Base-by-base conservation (phyloP, 2,329 filamentous ascomycete genomes). In the Aspergillus japonicus region DNA sequence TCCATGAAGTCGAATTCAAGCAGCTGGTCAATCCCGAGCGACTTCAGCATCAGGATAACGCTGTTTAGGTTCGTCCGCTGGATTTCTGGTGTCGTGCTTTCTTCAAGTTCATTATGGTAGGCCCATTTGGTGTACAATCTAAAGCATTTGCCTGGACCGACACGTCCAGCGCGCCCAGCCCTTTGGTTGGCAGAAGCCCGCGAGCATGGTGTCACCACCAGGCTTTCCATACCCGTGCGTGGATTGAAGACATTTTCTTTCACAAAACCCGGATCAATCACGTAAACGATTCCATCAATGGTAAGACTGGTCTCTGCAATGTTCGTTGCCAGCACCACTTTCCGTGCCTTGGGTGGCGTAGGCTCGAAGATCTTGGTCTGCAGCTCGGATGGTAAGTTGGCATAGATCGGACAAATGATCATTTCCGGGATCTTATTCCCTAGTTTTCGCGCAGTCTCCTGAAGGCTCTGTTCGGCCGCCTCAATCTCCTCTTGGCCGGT, bases 401-500 rank as follows among this genome's bases (percentile, higher is more conserved):
- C 91, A 72, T 99, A 99, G 58, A 99, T 96, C 3, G 95, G 95
- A 71, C 90, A 92, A 5, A 97, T 89, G 23, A 98, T 87, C 54
- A 99, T 83, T 72, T 97, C 93, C 21, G 89, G 90, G 29, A 95
- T 87, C 44, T 92, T 89, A 59, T 84, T 89, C 0, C 94, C 94
- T 0, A 99, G 82, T 68, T 97, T 98, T 58, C 89, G 85, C 3
- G 90, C 88, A 1, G 93, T 97, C 66, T 97, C 92, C 50, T 89
- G 85, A 19, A 99, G 84, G 65, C 92, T 90, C 66, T 89, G 87
- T 69, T 95, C 91, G 0, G 91, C 92, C 1, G 90, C 86, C 69
- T 96, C 92, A 56, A 99, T 99, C 71, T 99, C 95, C 69, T 98
- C 95, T 71, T 98, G 92, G 47, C 95, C 95, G 0, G 94, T 97